These are phyloP conservation scores for Tubosaeta sp. DNA, from an alignment of 768 basidiomycete genomes.

Conservation along the genomic window DNA sequence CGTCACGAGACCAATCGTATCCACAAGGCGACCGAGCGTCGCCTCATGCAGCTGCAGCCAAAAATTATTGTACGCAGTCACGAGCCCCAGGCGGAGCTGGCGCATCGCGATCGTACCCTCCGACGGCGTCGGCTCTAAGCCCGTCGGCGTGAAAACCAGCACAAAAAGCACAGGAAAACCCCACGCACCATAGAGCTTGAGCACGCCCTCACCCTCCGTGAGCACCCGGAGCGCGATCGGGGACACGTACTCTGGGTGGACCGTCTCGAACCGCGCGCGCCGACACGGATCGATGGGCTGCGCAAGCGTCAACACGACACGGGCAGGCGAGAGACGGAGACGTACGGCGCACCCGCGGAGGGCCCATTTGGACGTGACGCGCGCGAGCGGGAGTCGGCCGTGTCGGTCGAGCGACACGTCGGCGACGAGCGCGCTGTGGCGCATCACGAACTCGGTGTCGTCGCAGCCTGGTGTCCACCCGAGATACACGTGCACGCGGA, in stretches of 20 bases:
- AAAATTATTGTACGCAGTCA: conserved; percentile 20
- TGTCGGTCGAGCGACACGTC: conserved; percentile 25
- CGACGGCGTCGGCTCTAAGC: conserved; percentile 27
- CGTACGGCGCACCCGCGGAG: conserved; percentile 23
- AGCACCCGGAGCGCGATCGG: conserved; percentile 26
- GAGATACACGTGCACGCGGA: conserved; percentile 30
- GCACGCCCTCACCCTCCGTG: conserved; percentile 20
- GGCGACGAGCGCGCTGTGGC: conserved; percentile 22
- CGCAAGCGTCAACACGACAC: background rate
- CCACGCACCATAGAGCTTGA: conserved; percentile 26
- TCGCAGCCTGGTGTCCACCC: conserved; percentile 27
- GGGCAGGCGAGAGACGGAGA: background rate
- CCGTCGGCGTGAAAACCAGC: background rate
- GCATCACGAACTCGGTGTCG: conserved; percentile 27
- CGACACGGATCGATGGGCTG: conserved; percentile 24
- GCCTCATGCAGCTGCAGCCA: conserved; percentile 14
- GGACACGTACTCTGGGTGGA: conserved; percentile 23
- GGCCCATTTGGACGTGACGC: conserved; percentile 19
- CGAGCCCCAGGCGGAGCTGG: conserved; percentile 17
- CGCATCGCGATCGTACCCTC: conserved; percentile 19
- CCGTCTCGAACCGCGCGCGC: conserved; percentile 14
- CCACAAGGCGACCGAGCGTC: conserved; percentile 24
- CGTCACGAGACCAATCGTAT: conserved; percentile 16
- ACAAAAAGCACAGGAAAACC: background rate
- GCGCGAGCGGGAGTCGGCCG: conserved; percentile 17